Conservation (phyloP, 2,329 filamentous ascomycete genomes). For the Fusarium longipes region DNA sequence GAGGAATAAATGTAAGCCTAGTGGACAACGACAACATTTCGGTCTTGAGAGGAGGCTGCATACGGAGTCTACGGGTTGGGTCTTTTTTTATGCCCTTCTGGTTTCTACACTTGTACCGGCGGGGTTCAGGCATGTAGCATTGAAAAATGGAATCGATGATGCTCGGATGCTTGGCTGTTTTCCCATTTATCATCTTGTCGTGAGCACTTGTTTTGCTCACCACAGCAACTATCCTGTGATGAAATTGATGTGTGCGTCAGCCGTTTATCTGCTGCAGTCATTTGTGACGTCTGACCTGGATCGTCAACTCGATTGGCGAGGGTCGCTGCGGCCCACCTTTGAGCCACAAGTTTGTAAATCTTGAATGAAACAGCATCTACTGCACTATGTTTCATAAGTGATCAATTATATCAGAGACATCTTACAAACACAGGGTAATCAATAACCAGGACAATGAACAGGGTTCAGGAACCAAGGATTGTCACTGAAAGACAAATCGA, state of each 20-base stretch:
- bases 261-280: not conserved
- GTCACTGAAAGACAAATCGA: not conserved
- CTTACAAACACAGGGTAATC: not conserved
- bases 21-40: conserved; percentile 57
- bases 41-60: conserved; percentile 67
- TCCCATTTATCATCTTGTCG: conserved; percentile 37
- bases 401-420: not conserved
- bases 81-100: conserved; percentile 61
- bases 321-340: not conserved
- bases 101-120: conserved; percentile 62
- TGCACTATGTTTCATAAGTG: not conserved
- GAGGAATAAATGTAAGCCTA: conserved; percentile 68
- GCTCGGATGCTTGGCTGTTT: conserved; percentile 50
- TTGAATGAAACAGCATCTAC: not conserved
- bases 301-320: not conserved
- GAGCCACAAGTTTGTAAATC: not conserved
- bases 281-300: conserved; percentile 2
- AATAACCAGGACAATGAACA: not conserved
- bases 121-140: conserved; percentile 68
- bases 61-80: conserved; percentile 70
- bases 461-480: not conserved
- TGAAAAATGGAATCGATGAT: conserved; percentile 66
- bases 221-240: conserved; percentile 23
- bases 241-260: conserved; percentile 39
- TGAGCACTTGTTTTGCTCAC: conserved; percentile 31